phyloP scores from a whole-genome alignment of 2,329 filamentous ascomycete species.

The Tolypocladium endophyticum region DNA sequence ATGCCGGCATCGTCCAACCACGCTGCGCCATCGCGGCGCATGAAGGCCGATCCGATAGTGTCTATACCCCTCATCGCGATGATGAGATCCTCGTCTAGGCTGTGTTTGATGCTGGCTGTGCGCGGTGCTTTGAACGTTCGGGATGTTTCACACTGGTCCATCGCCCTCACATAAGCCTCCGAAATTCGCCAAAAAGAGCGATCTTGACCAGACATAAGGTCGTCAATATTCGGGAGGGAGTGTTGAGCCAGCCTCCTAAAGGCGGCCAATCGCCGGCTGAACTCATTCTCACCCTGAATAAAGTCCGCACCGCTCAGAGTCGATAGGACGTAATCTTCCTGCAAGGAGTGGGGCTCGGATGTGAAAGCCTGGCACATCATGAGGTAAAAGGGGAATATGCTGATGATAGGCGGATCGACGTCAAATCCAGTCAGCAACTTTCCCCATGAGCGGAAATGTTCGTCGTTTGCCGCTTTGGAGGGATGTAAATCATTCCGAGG shows the following conservation, averaged over 20 bases:
- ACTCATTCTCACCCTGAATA: slow-evolving; percentile 2
- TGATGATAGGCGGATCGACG: slow-evolving; percentile 6
- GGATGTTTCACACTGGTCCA: slow-evolving; percentile 2
- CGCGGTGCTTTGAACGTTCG: neutral
- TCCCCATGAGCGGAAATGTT: slow-evolving; percentile 3
- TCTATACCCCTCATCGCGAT: slow-evolving; percentile 3
- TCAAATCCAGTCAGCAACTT: slow-evolving; percentile 4
- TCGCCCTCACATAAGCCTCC: slow-evolving; percentile 1
- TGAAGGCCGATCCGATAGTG: slow-evolving; percentile 4
- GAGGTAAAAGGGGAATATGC: slow-evolving; percentile 6
- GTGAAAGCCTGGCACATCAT: slow-evolving; percentile 6
- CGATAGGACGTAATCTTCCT: slow-evolving; percentile 5
- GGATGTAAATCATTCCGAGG: neutral
- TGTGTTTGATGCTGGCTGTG: slow-evolving; percentile 1
- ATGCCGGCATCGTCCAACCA: slow-evolving; percentile 4
- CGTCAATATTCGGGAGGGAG: slow-evolving; percentile 2
- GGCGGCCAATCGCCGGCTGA: neutral
- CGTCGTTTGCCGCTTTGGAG: neutral
- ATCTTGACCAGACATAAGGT: slow-evolving; percentile 2
- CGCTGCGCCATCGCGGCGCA: slow-evolving; percentile 6
- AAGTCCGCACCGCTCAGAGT: slow-evolving; percentile 4
- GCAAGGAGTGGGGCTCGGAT: neutral
- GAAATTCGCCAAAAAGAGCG: slow-evolving; percentile 5
- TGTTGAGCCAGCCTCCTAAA: slow-evolving; percentile 1
- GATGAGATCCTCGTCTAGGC: slow-evolving; percentile 2